Evolutionary conservation across 139 green algal genomes (phyloP).

Genomic region (Zygnema circumcarinatum): DNA sequence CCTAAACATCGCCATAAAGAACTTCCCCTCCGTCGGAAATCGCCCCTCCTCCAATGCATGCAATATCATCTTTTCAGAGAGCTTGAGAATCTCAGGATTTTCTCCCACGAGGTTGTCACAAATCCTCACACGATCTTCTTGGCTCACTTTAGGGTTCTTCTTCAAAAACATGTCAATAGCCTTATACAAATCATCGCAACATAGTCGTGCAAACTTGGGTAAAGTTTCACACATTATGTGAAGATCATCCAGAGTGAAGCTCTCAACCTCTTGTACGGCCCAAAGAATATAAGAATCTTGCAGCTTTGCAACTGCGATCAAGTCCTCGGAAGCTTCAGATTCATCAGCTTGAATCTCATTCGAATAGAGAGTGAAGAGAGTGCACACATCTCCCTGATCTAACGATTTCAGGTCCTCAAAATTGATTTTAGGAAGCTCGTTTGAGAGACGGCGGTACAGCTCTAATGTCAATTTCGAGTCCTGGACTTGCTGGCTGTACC

Average conservation of each 20-base stretch:
- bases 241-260: neutral
- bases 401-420: neutral
- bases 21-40: neutral
- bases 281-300: neutral
- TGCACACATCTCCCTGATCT: neutral
- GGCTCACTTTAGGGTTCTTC: neutral
- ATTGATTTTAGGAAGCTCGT: neutral
- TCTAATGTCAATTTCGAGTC: neutral
- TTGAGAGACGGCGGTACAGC: neutral
- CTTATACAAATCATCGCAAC: neutral
- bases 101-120: neutral
- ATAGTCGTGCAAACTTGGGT: neutral
- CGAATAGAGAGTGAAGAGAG: neutral
- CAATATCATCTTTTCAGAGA: neutral
- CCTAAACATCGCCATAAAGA: neutral
- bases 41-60: neutral
- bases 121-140: neutral
- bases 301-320: neutral
- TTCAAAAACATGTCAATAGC: neutral
- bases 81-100: neutral
- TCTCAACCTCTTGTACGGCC: neutral
- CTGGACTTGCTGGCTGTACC: neutral
- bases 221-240: neutral
- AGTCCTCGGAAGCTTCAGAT: neutral
- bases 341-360: neutral